Conservation (phyloP, 2,329 filamentous ascomycete species). For the Ophioceras dolichostomum region DNA sequence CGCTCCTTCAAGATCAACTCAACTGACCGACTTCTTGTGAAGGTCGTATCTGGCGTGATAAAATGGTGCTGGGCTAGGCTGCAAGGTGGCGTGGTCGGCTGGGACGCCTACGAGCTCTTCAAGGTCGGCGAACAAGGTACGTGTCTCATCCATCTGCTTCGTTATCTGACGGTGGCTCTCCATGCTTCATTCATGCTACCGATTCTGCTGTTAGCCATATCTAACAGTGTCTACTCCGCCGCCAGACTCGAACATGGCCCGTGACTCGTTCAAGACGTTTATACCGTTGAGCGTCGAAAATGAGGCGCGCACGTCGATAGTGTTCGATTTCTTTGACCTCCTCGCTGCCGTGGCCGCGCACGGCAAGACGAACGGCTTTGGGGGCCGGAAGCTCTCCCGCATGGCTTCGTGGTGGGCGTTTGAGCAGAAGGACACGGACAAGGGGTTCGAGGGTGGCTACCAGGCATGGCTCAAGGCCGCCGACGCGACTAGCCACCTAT, state of each 20-base stretch:
- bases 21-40: too few relatives aligned
- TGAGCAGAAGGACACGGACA: conserved; percentile 74
- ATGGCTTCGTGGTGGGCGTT: conserved; percentile 99
- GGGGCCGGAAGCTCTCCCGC: conserved; percentile 84
- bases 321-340: conserved; percentile 94
- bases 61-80: conserved; percentile 99
- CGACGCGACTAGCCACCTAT: conserved; percentile 90
- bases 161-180: too few relatives aligned
- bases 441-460: conserved; percentile 91
- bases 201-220: conserved; percentile 1
- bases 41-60: conserved; percentile 86
- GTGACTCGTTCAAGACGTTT: conserved; percentile 91
- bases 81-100: conserved; percentile 81
- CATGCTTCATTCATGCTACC: too few relatives aligned
- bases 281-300: conserved; percentile 90
- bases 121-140: conserved; percentile 84
- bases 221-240: conserved; percentile 2
- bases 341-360: conserved; percentile 84
- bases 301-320: conserved; percentile 72
- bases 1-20: too few relatives aligned
- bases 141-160: too few relatives aligned
- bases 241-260: conserved; percentile 78
- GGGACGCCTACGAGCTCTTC: conserved; percentile 96
- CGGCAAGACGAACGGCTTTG: conserved; percentile 84
- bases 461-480: conserved; percentile 82